These are phyloP conservation scores for Ceratobasidium sp. DNA, from an alignment of 1,284 basidiomycete genomes.

Conservation along the genomic window DNA sequence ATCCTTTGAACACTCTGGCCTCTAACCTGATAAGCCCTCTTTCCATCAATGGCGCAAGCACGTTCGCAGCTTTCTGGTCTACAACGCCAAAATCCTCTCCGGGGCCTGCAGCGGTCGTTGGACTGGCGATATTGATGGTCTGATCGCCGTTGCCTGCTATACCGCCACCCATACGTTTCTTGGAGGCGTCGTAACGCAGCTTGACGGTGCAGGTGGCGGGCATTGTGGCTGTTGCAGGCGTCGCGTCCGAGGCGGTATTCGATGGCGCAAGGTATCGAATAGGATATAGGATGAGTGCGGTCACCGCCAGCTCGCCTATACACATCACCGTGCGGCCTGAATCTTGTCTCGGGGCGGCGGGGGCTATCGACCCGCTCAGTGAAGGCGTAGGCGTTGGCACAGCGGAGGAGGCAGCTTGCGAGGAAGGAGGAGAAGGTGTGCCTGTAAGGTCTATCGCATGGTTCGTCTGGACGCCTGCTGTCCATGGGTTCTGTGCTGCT, in stretches of 20 bases:
- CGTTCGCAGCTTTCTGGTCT: constrained; percentile 82
- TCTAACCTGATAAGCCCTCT: constrained; percentile 88
- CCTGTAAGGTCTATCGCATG: constrained; percentile 34
- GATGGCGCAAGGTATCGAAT: constrained; percentile 73
- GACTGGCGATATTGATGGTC: constrained; percentile 82
- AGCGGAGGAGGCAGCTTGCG: constrained; percentile 4
- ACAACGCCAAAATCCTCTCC: constrained; percentile 86
- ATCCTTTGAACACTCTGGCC: constrained; percentile 63
- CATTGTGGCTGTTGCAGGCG: constrained; percentile 34
- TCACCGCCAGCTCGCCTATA: constrained; percentile 86
- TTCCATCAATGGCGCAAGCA: constrained; percentile 82
- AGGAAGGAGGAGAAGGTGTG: constrained; percentile 37
- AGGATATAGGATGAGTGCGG: constrained; percentile 89
- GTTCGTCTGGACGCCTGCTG: constrained; percentile 20
- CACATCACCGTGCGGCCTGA: constrained; percentile 66
- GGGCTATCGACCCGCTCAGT: not conserved
- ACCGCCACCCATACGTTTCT: constrained; percentile 65
- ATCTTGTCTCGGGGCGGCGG: constrained; percentile 46
- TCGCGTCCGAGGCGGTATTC: constrained; percentile 56
- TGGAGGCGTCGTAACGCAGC: constrained; percentile 69
- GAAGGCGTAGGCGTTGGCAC: constrained; percentile 39
- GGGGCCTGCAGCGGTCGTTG: constrained; percentile 61
- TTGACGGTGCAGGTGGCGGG: constrained; percentile 66
- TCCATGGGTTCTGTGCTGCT: constrained; percentile 1
- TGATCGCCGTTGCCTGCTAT: constrained; percentile 71